Evolutionary conservation across 129 eudicot genomes (phyloP).

Genomic region (Flaveria trinervia): DNA sequence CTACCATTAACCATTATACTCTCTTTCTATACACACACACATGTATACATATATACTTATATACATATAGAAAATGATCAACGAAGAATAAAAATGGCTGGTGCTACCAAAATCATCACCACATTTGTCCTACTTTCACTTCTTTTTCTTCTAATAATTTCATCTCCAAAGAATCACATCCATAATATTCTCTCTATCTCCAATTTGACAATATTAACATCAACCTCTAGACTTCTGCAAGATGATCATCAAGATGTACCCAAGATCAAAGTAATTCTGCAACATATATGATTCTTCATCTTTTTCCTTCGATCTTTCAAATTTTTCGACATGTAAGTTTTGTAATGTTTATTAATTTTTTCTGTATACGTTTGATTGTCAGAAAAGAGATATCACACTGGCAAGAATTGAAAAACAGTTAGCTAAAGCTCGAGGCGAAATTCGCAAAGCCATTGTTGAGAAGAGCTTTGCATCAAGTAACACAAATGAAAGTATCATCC

Average conservation of each 20-base stretch:
- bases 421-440: slow-evolving; percentile 28
- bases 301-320: not conserved
- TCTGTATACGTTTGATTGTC: slow-evolving; percentile 7
- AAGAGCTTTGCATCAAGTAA: slow-evolving; percentile 15
- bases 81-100: slow-evolving; percentile 15
- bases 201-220: not conserved
- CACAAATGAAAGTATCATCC: slow-evolving; percentile 7
- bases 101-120: not conserved
- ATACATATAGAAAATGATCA: slow-evolving; percentile 16
- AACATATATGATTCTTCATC: slow-evolving; percentile 1
- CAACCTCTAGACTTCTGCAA: slow-evolving; percentile 28
- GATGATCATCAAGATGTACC: slow-evolving; percentile 12
- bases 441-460: slow-evolving; percentile 30
- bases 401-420: slow-evolving; percentile 32
- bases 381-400: slow-evolving; percentile 15
- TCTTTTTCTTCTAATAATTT: slow-evolving; percentile 4
- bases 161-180: slow-evolving; percentile 15
- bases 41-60: not conserved
- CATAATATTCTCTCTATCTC: not conserved
- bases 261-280: slow-evolving; percentile 14
- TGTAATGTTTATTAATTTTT: not conserved
- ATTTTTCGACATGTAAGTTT: not conserved
- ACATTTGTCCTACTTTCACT: slow-evolving; percentile 18
- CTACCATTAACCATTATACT: no score
- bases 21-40: not conserved